Evolutionary conservation across 2,329 filamentous ascomycete genomes (phyloP).

Genomic region (Lomentospora prolificans): DNA sequence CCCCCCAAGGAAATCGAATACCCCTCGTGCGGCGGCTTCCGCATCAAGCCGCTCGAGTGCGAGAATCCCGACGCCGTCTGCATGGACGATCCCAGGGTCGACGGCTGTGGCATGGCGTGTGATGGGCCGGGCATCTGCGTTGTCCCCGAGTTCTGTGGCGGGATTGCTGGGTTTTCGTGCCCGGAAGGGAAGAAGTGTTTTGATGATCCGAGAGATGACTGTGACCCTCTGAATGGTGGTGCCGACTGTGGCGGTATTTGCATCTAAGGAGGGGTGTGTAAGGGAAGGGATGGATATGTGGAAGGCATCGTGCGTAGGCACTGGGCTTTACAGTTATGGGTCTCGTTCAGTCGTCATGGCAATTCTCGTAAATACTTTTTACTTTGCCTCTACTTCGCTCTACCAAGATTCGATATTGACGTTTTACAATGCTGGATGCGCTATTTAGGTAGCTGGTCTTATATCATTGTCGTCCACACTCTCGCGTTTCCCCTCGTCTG

Average conservation of each 20-base stretch:
- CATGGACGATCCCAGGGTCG: constrained; percentile 21
- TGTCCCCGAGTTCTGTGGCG: not conserved
- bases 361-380: no score
- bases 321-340: no score
- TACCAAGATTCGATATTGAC: no score
- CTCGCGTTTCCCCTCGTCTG: no score
- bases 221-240: not conserved
- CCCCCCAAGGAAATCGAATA: not conserved
- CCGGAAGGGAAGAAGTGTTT: not conserved
- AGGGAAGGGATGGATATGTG: not conserved
- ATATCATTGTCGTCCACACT: no score
- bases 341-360: no score
- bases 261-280: not conserved
- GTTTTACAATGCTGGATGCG: no score
- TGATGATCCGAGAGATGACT: constrained; percentile 6
- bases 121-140: constrained; percentile 25
- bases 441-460: no score
- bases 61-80: constrained; percentile 15
- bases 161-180: not conserved
- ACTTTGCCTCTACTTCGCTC: no score
- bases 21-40: constrained; percentile 21
- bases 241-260: constrained; percentile 5
- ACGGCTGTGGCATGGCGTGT: constrained; percentile 24
- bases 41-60: constrained; percentile 12
- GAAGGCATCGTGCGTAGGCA: not conserved